A percentile compares a stretch with the other conserved stretches of the same genome.
Evolutionary conservation across 129 eudicot species (phyloP).

Genomic region (Tagetes erecta): DNA sequence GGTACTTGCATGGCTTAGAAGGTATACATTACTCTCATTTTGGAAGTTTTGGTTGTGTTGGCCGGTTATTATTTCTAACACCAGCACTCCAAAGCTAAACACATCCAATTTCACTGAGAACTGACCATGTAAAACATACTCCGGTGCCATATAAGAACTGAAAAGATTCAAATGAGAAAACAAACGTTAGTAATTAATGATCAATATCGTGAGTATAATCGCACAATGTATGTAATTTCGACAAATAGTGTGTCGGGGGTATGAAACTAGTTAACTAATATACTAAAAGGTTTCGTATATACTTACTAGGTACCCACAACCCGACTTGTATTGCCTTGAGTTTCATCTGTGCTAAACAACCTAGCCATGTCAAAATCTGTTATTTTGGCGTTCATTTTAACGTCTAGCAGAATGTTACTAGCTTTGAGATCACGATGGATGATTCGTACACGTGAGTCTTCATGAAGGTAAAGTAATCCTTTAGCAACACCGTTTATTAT

Average conservation of each 20-base stretch:
- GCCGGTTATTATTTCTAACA: conserved; percentile 14
- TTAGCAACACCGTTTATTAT: not conserved
- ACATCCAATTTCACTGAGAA: conserved; percentile 30
- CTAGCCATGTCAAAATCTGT: not conserved
- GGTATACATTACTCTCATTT: not conserved
- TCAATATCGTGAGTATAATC: too few species aligned
- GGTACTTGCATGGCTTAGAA: not conserved
- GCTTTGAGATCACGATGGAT: conserved; percentile 10
- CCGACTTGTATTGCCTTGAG: not conserved
- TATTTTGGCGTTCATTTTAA: not conserved
- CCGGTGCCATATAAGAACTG: not conserved
- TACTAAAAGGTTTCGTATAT: not conserved
- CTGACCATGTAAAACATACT: conserved; percentile 1
- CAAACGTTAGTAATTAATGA: too few species aligned
- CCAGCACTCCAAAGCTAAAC: conserved; percentile 34
- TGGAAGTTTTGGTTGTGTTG: not conserved
- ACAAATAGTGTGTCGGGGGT: not conserved
- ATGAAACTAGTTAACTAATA: not conserved
- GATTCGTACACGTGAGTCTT: not conserved
- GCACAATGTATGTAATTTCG: not conserved
- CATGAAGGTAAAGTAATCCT: conserved; percentile 3
- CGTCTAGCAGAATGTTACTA: not conserved
- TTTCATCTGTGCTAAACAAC: not conserved
- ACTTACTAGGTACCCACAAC: conserved; percentile 1
- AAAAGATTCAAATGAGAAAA: not conserved